Percentiles rank a stretch among this genome's conserved stretches.
These are phyloP conservation scores for Neospora caninum DNA, from an alignment of 169 alveolate species.

Conservation along the genomic window DNA sequence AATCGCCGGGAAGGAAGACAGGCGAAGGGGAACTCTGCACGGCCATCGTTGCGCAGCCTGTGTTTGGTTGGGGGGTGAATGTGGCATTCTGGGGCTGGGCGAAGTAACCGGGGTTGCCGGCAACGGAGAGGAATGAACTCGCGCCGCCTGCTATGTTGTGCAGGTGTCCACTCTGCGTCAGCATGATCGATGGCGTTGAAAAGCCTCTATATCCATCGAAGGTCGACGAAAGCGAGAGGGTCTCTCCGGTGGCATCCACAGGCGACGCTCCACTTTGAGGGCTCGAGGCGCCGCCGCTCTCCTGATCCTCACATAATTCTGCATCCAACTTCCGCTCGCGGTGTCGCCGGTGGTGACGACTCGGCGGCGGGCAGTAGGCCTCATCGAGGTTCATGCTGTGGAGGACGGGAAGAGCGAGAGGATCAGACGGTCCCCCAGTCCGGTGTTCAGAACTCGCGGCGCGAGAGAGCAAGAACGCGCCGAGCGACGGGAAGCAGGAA, in stretches of 20 bases:
- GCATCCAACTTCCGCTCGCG: background rate
- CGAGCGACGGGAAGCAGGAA: no score
- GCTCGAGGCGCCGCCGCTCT: background rate
- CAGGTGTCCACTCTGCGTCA: background rate
- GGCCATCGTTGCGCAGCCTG: background rate
- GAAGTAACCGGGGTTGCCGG: background rate
- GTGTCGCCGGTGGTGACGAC: slow-evolving; percentile 22
- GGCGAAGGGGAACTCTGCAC: background rate
- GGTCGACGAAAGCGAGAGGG: background rate
- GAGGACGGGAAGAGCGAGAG: background rate
- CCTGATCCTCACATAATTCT: background rate
- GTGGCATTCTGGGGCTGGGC: background rate
- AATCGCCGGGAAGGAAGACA: background rate
- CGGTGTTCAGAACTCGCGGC: no score
- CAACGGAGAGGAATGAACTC: background rate
- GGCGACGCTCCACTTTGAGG: background rate
- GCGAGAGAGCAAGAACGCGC: no score
- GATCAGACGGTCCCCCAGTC: no score
- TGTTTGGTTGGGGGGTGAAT: background rate
- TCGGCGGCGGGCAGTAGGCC: slow-evolving; percentile 21
- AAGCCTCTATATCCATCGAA: background rate
- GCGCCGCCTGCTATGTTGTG: background rate
- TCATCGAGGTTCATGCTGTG: background rate
- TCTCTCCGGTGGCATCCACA: background rate
- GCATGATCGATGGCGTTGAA: background rate